Conservation (phyloP, 192 early-diverging fungal genomes). For the Chytriomyces hyalinus region DNA sequence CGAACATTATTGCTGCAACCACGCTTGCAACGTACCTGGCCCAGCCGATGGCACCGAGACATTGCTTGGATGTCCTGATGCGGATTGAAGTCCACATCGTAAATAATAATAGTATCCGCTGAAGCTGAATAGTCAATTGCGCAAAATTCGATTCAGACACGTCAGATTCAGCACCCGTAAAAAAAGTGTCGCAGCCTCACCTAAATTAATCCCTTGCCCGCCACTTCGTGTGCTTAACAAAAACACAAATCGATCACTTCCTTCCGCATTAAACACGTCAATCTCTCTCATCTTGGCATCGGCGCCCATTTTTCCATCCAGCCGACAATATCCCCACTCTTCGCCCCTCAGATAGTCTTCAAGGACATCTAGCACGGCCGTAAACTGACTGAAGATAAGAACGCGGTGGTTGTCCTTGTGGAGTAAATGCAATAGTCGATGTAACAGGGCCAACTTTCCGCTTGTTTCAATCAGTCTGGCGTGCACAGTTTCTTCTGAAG, state of each 20-base stretch:
- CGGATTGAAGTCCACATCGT: conserved; percentile 77
- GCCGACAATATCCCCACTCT: conserved; percentile 58
- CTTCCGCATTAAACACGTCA: conserved; percentile 67
- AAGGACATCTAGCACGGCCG: conserved; percentile 77
- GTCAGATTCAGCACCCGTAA: too few species aligned
- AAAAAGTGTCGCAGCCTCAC: too few species aligned
- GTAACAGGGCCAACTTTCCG: conserved; percentile 69
- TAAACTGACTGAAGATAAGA: conserved; percentile 87
- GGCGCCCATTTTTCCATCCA: conserved; percentile 64
- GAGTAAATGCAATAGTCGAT: conserved; percentile 70
- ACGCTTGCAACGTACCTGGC: conserved; percentile 45
- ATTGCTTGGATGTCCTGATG: conserved; percentile 76
- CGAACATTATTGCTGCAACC: too few species aligned
- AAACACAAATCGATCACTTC: conserved; percentile 68
- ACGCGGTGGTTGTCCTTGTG: conserved; percentile 66
- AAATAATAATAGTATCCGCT: conserved; percentile 78
- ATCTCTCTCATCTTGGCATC: conserved; percentile 60
- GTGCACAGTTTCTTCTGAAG: conserved; percentile 48
- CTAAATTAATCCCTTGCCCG: conserved; percentile 74
- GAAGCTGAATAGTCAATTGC: conserved; percentile 37
- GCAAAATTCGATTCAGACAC: too few species aligned
- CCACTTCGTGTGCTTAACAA: conserved; percentile 75
- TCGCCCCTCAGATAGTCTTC: conserved; percentile 70
- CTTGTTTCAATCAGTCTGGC: conserved; percentile 62
- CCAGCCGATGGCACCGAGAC: conserved; percentile 74